Evolutionary conservation across 345 rosid genomes (phyloP), one percentile per base, ranked within the genome.

Genomic region (Linum lewisii): DNA sequence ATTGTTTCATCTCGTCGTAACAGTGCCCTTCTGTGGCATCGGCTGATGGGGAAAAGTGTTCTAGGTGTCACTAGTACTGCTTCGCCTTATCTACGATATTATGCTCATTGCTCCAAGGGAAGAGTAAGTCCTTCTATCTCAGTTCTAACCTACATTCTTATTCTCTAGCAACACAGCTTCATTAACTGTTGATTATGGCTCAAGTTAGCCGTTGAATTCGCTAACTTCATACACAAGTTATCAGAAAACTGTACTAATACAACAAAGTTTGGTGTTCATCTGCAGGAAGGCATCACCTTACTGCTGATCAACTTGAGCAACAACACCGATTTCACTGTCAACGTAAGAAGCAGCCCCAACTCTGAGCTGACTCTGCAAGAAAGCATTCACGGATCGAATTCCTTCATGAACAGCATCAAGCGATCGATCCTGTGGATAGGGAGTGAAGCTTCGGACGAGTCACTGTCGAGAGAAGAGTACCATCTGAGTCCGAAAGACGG

Each of bases 11-110:
- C 14, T 68, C 37, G 63, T 52, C 20, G 25, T 54, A 72, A 65
- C 71, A 92, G 97, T 37, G 98, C 91, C 1, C 95, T 92, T 79
- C 78, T 92, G 25, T 92, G 98, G 97, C 95, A 92, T 73, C 90
- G 78, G 51, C 85, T 92, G 56, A 92, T 92, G 95, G 97, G 99
- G 37, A 88, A 77, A 77, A 82, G 79, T 15, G 92, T 87, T 64
- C 82, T 93, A 66, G 72, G 72, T 50, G 69, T 66, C 51, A 75
- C 66, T 7, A 78, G 71, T 3, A 66, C 83, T 60, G 82, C 81
- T 47, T 81, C 87, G 0, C 73, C 92, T 0, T 72, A 63, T 61
- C 79, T 93, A 60, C 95, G 97, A 24, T 65, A 78, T 58, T 93
- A 90, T 49, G 96, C 95, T 6, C 97, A 93, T 75, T 93, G 99